Percentiles rank a stretch among this genome's conserved stretches.
phyloP scores from a whole-genome alignment of 2,329 filamentous ascomycete species.

The Claviceps capensis region DNA sequence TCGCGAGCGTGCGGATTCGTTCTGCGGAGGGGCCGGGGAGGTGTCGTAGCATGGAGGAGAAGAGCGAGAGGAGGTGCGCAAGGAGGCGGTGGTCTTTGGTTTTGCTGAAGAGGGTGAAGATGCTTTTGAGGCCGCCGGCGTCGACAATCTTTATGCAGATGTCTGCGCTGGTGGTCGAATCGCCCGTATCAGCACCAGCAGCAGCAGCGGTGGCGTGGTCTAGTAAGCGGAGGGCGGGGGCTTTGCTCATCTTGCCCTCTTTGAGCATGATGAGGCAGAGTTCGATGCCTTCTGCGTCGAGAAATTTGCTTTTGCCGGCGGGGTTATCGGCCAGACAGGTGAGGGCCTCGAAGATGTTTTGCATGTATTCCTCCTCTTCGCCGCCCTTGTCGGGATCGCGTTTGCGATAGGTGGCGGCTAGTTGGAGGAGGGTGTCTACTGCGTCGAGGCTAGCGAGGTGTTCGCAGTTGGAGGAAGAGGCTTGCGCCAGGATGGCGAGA shows the following conservation, averaged over 20 bases:
- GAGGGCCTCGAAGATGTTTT: constrained; percentile 81
- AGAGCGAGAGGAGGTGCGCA: constrained; percentile 76
- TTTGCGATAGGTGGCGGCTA: constrained; percentile 73
- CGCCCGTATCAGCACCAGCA: neutral
- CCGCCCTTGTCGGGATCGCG: constrained; percentile 73
- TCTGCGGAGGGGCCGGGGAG: constrained; percentile 65
- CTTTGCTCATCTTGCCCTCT: constrained; percentile 73
- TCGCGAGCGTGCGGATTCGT: constrained; percentile 74
- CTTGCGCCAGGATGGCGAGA: constrained; percentile 75
- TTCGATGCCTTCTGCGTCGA: constrained; percentile 86
- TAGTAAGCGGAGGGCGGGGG: constrained; percentile 63
- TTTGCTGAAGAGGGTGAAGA: constrained; percentile 84
- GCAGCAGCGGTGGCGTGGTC: constrained; percentile 58
- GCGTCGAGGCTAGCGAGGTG: constrained; percentile 54
- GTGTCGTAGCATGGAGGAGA: constrained; percentile 66
- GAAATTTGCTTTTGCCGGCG: constrained; percentile 63
- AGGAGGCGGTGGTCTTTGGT: constrained; percentile 54
- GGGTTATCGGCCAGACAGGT: constrained; percentile 67
- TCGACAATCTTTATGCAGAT: constrained; percentile 70
- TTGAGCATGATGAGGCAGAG: constrained; percentile 83
- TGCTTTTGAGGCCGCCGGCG: constrained; percentile 66
- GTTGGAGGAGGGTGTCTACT: constrained; percentile 66
- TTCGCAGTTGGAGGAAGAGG: constrained; percentile 50
- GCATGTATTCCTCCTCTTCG: constrained; percentile 88
- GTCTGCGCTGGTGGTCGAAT: constrained; percentile 26